Evolutionary conservation across 768 basidiomycete species (phyloP).

Genomic region (Boletus edulis): DNA sequence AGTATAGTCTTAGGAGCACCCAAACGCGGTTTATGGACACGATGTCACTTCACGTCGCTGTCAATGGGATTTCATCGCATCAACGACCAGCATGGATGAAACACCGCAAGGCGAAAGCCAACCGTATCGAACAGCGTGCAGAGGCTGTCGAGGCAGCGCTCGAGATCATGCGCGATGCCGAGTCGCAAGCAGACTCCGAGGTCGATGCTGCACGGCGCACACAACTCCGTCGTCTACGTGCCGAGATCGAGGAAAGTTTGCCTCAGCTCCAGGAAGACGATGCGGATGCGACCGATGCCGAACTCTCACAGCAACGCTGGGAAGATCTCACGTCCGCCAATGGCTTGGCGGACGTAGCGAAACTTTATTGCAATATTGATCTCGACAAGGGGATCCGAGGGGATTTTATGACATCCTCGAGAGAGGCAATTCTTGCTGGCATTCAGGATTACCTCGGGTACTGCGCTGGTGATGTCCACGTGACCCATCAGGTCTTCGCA

Average conservation of each 20-base stretch:
- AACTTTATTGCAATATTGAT: constrained; percentile 79
- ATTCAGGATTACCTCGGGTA: constrained; percentile 78
- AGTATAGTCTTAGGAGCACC: constrained; percentile 70
- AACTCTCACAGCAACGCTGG: constrained; percentile 65
- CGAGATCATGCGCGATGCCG: constrained; percentile 45
- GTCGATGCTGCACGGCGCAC: constrained; percentile 35
- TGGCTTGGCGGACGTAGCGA: constrained; percentile 89
- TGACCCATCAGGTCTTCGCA: constrained; percentile 79
- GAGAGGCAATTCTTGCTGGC: constrained; percentile 60
- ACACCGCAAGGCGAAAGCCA: constrained; percentile 69
- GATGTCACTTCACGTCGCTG: constrained; percentile 91
- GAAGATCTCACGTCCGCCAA: constrained; percentile 91
- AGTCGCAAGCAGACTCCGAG: constrained; percentile 37
- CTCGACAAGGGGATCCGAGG: constrained; percentile 77
- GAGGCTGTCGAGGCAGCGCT: constrained; percentile 67
- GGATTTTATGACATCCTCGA: constrained; percentile 70
- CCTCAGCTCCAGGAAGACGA: constrained; percentile 35
- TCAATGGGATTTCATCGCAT: constrained; percentile 90
- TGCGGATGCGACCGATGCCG: constrained; percentile 40
- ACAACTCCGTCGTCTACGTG: constrained; percentile 38
- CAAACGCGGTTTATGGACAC: constrained; percentile 88
- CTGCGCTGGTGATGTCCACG: constrained; percentile 80
- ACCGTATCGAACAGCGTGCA: constrained; percentile 50
- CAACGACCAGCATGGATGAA: constrained; percentile 94
- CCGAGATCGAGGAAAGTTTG: constrained; percentile 41